A percentile compares a stretch with the other conserved stretches of the same genome.
Conservation (phyloP, 202 grass and related monocot species). For the Carex sylvatica region DNA sequence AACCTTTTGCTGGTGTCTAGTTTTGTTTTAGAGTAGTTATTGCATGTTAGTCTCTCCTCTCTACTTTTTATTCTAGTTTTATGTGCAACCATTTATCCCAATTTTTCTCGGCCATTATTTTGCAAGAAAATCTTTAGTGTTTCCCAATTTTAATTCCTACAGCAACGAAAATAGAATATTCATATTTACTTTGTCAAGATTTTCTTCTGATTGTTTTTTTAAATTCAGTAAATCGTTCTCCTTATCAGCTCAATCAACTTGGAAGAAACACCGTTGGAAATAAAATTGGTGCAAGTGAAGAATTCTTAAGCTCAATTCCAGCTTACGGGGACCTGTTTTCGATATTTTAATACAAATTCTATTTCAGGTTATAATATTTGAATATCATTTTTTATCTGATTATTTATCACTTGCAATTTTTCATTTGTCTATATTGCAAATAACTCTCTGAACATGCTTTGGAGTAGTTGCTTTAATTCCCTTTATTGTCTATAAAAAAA, state of each 20-base stretch:
- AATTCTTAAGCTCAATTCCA: background rate
- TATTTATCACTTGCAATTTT: slow-evolving; percentile 8
- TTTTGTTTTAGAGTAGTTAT: background rate
- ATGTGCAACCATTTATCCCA: background rate
- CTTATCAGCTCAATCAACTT: background rate
- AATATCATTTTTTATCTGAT: slow-evolving; percentile 4
- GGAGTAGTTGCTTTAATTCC: background rate
- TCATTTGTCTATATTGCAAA: background rate
- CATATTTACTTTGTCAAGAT: background rate
- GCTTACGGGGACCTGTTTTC: background rate
- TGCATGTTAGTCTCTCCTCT: background rate
- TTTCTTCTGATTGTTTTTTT: background rate
- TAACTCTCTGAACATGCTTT: background rate
- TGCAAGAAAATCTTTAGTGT: background rate
- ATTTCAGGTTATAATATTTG: slow-evolving; percentile 23
- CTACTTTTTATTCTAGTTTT: background rate
- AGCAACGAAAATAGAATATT: background rate
- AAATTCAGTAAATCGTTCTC: background rate
- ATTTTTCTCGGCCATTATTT: background rate
- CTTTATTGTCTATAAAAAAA: background rate
- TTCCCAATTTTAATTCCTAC: slow-evolving; percentile 3
- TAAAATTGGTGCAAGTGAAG: background rate
- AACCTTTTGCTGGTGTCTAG: background rate
- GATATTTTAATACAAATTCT: background rate
- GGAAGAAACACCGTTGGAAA: background rate